Base-by-base conservation (phyloP, 495 filamentous ascomycete species). In the Tuber brumale region DNA sequence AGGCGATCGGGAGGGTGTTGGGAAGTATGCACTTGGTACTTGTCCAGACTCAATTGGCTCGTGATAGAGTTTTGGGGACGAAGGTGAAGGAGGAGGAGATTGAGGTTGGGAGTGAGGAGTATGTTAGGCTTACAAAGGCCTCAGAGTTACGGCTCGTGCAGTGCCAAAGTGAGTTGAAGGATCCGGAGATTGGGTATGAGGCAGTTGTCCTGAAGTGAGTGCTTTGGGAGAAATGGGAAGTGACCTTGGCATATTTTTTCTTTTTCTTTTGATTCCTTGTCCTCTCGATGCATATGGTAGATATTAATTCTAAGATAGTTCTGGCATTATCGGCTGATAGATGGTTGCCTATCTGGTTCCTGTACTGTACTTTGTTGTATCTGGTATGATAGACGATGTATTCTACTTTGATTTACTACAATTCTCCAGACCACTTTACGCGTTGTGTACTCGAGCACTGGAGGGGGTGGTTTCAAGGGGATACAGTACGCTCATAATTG, bases 11-110 rank as follows among this genome's bases (percentile, higher is more conserved):
- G 86, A 94, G 91, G 85, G 95, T 97, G 14, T 83, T 98, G n/a
- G 93, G 90, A 1, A 95, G 91, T 81, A 98, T 98, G 95, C 93
- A 97, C 77, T 87, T 89, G 78, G 90, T 98, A 46, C 84, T 99
- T 57, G 87, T 88, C 78, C 90, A 89, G 85, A 99, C 95, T 45
- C 89, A 90, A 82, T 87, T 88, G 81, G 87, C 86, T 75, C 91
- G 93, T 76, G 88, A 92, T 82, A 81, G 84, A 43, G 88, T 89
- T 76, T 80, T 92, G 72, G 76, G 84, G 77, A 79, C 7, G 75
- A 75, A 45, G 77, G 82, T 69, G 76, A 72, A 70, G 46, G 72
- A 69, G 45, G 79, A 83, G 44, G 77, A n/a, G n/a, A n/a, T 85
- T 70, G 85, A 81, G 19, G 85, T 81, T 66, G 72, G 70, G 39